These are phyloP conservation scores for Monosiga brevicollis DNA, from an alignment of 78 protist species.

Conservation along the genomic window DNA sequence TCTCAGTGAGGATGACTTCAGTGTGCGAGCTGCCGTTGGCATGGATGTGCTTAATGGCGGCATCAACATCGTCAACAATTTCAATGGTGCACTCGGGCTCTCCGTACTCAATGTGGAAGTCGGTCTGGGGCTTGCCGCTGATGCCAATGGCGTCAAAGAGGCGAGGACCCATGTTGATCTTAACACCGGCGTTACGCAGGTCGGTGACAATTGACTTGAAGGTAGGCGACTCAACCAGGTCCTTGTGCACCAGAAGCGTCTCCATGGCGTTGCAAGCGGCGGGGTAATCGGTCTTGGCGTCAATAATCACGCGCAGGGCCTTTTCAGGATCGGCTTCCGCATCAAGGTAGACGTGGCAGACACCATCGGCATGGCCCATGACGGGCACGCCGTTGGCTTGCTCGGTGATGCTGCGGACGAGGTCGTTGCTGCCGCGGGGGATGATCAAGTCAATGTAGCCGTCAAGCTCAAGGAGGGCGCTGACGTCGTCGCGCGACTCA, in stretches of 20 bases:
- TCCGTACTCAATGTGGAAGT: slow-evolving; percentile 17
- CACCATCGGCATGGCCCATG: slow-evolving; percentile 80
- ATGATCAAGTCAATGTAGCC: slow-evolving; percentile 66
- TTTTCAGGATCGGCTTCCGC: slow-evolving; percentile 19
- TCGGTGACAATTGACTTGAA: neutral
- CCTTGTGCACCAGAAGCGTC: slow-evolving; percentile 57
- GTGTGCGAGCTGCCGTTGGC: slow-evolving; percentile 65
- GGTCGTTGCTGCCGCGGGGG: slow-evolving; percentile 64
- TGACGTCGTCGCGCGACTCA: neutral
- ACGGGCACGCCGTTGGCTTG: slow-evolving; percentile 57
- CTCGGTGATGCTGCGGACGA: slow-evolving; percentile 27
- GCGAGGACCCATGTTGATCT: neutral
- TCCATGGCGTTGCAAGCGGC: slow-evolving; percentile 80
- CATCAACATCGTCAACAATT: neutral
- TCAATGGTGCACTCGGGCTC: neutral
- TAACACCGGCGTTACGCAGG: neutral
- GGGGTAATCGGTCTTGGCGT: slow-evolving; percentile 67
- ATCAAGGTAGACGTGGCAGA: slow-evolving; percentile 51
- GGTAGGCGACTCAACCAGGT: neutral
- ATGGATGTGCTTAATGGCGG: slow-evolving; percentile 44
- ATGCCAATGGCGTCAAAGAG: neutral
- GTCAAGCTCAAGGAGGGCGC: neutral
- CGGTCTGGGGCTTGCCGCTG: neutral
- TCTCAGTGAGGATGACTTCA: slow-evolving; percentile 61
- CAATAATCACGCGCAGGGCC: slow-evolving; percentile 26